Evolutionary conservation across 1,284 basidiomycete genomes (phyloP).

Genomic region (Microbotryum violaceum): DNA sequence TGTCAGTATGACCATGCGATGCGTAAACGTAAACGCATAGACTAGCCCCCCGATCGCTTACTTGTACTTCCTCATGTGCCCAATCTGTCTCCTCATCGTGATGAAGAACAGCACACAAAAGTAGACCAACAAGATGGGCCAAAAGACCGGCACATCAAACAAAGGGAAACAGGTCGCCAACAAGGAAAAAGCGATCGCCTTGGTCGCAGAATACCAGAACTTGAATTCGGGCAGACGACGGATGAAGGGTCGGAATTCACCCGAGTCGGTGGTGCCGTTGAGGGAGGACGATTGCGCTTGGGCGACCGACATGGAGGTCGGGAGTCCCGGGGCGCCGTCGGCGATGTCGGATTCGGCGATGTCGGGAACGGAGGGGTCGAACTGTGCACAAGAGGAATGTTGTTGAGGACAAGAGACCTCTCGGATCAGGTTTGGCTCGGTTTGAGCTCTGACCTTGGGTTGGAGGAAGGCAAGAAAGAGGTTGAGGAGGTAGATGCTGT

Average conservation of each 20-base stretch:
- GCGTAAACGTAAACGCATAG: no score
- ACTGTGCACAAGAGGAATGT: slow-evolving; percentile 40
- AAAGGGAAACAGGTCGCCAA: slow-evolving; percentile 64
- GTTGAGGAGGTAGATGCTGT: slow-evolving; percentile 77
- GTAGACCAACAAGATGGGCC: slow-evolving; percentile 83
- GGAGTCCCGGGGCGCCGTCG: slow-evolving; percentile 62
- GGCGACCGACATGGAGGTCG: slow-evolving; percentile 31
- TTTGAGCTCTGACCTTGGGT: slow-evolving; percentile 49
- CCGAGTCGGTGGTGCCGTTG: slow-evolving; percentile 31
- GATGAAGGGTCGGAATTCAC: slow-evolving; percentile 95
- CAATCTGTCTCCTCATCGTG: slow-evolving; percentile 43
- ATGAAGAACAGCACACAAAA: slow-evolving; percentile 43
- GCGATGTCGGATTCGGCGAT: slow-evolving; percentile 90
- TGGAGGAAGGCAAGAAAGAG: slow-evolving; percentile 62
- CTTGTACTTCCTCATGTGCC: slow-evolving; percentile 97
- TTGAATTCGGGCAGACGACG: slow-evolving; percentile 92
- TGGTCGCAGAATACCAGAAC: slow-evolving; percentile 87
- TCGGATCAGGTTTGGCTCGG: no score
- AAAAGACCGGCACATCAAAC: slow-evolving; percentile 95
- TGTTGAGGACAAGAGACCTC: no score
- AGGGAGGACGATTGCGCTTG: slow-evolving; percentile 25
- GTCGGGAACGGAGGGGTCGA: slow-evolving; percentile 92
- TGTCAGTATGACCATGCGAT: slow-evolving; percentile 31
- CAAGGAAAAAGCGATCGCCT: slow-evolving; percentile 73
- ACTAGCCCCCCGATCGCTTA: no score